Percentiles rank a stretch among this genome's conserved stretches.
These are phyloP conservation scores for Candida tammaniensis DNA, from an alignment of 805 yeast genomes.

Conservation along the genomic window DNA sequence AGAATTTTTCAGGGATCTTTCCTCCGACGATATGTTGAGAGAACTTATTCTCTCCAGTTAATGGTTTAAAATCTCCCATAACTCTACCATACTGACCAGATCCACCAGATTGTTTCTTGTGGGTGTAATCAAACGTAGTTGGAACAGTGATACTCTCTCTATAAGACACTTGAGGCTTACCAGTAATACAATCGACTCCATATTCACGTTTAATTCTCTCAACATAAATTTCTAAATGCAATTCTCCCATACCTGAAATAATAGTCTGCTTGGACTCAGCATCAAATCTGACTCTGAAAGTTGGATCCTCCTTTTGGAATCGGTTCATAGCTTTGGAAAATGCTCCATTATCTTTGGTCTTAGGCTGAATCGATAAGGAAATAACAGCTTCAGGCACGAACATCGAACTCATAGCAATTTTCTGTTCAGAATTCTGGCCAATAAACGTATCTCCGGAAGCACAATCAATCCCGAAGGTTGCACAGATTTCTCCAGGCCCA, in stretches of 20 bases:
- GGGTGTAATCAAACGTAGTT: constrained; percentile 85
- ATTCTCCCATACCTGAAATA: constrained; percentile 97
- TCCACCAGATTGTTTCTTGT: constrained; percentile 98
- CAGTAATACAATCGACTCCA: constrained; percentile 91
- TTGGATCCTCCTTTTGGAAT: constrained; percentile 98
- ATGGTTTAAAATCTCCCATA: constrained; percentile 72
- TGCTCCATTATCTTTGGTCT: constrained; percentile 77
- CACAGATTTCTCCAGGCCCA: constrained; percentile 98
- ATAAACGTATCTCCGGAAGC: constrained; percentile 98
- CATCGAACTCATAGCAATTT: constrained; percentile 95
- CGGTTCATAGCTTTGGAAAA: constrained; percentile 96
- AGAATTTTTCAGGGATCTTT: constrained; percentile 90
- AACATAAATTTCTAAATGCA: constrained; percentile 94
- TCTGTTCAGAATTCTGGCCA: constrained; percentile 60
- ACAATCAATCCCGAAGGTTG: constrained; percentile 98
- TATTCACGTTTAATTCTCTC: constrained; percentile 98
- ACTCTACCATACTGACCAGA: constrained; percentile 99
- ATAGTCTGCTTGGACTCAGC: constrained; percentile 90
- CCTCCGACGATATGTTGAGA: constrained; percentile 94
- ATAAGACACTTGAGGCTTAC: constrained; percentile 97
- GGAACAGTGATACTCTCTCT: constrained; percentile 83
- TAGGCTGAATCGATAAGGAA: constrained; percentile 86
- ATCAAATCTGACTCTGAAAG: constrained; percentile 90
- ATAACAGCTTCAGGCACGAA: constrained; percentile 98
- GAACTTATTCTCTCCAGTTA: constrained; percentile 69